Conservation (phyloP, 192 early-diverging fungal genomes). For the Chytriomyces sp. region DNA sequence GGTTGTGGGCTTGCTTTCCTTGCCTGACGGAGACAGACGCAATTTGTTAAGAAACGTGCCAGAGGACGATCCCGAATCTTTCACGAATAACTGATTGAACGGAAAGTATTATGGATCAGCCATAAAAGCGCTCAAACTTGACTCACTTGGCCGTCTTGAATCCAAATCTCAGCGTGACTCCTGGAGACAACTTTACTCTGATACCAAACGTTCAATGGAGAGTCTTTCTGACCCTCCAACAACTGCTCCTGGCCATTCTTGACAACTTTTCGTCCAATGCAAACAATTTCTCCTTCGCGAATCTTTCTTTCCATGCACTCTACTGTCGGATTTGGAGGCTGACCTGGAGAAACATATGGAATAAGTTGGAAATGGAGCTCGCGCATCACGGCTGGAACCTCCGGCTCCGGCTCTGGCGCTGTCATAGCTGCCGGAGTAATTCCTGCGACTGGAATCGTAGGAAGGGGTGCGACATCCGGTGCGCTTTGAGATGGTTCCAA, state of each 20-base stretch:
- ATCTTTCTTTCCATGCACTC: conserved; percentile 54
- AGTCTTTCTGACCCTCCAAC: conserved; percentile 34
- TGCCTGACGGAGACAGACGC: conserved; percentile 82
- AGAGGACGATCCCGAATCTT: conserved; percentile 94
- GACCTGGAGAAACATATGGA: conserved; percentile 36
- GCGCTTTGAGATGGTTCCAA: too few relatives aligned
- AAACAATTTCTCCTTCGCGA: conserved; percentile 43
- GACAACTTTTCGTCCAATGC: conserved; percentile 54
- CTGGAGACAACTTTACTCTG: conserved; percentile 87
- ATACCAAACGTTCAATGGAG: conserved; percentile 55
- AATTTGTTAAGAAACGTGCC: conserved; percentile 97
- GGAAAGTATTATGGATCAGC: too few relatives aligned
- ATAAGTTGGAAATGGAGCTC: conserved; percentile 48
- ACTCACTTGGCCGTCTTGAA: conserved; percentile 65
- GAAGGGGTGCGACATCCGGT: too few relatives aligned
- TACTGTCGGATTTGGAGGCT: conserved; percentile 38
- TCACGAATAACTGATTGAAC: conserved; percentile 93
- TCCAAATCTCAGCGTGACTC: conserved; percentile 92
- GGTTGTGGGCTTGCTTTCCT: conserved; percentile 79
- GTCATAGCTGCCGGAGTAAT: too few relatives aligned
- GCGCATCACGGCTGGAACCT: conserved; percentile 21
- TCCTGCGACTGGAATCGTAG: too few relatives aligned
- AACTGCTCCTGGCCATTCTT: conserved; percentile 45
- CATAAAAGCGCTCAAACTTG: too few relatives aligned
- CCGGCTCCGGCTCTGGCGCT: too few relatives aligned